Evolutionary conservation across 2,329 filamentous ascomycete species (phyloP), one percentile per base, ranked within the genome.

Genomic region (Aspergillus arachidicola): DNA sequence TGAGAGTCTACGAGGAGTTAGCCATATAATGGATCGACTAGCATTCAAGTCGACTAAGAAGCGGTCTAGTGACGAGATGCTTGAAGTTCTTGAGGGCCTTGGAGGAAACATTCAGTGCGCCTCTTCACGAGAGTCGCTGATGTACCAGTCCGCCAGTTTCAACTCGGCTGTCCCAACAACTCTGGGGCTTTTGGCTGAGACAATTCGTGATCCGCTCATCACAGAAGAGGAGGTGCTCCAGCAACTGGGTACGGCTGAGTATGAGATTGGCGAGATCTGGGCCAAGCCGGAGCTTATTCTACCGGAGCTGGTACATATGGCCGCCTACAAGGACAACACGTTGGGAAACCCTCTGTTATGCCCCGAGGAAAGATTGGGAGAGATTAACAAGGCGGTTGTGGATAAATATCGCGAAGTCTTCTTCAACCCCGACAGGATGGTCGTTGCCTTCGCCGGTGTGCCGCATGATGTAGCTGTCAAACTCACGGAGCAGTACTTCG

Each of bases 121-220:
- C 12, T 97, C 94, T 1, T 96, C 93, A 2, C 86, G 95, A 68
- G 95, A 99, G 80, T 93, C 93, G 61, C 87, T 99, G 81, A 99
- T 99, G 95, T 99, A 99, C 83, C 95, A 99, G 79, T 92, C 93
- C 1, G 95, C 95, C 30, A 97, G 94, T 34, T 99, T 99, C 86
- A 99, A 99, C 82, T 90, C 90, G 30, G 90, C 93, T 21, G 93
- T 99, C 10, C 89, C 92, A 7, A 88, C 88, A 10, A 93, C 94
- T 14, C 87, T 96, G 28, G 92, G 85, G 34, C 81, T 99, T 21
- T 86, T 99, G 46, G 94, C 95, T 63, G 95, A 99, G 78, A 98
- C 95, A 36, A 96, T 99, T 66, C 90, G 93, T 63, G 87, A 96
- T 69, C 93, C 95, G 6, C 79, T 85, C 60, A 90, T 98, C 69